Percentiles rank a stretch among this genome's conserved stretches.
Evolutionary conservation across 768 basidiomycete species (phyloP).

Genomic region (Termitomyces sp.): DNA sequence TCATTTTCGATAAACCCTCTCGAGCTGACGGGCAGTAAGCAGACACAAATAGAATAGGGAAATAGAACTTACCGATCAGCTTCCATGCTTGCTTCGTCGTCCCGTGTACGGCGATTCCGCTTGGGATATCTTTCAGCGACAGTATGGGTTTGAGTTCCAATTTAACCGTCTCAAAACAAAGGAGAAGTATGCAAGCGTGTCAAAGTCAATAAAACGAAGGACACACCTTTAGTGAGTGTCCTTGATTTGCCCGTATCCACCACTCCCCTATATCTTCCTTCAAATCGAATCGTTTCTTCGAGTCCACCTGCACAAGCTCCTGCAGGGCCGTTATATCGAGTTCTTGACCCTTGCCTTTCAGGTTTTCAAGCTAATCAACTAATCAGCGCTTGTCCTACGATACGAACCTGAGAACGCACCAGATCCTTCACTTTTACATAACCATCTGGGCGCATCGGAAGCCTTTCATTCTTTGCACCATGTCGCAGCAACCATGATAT

Average conservation of each 20-base stretch:
- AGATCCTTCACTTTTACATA: conserved; percentile 79
- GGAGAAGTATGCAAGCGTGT: not conserved
- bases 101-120: conserved; percentile 74
- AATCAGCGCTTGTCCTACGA: not conserved
- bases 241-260: conserved; percentile 91
- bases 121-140: conserved; percentile 57
- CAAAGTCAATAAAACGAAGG: not conserved
- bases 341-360: conserved; percentile 49
- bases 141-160: conserved; percentile 58
- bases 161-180: conserved; percentile 49
- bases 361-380: conserved; percentile 56
- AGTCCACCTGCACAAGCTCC: conserved; percentile 60
- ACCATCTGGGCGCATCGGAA: conserved; percentile 78
- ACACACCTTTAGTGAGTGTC: conserved; percentile 75
- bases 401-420: conserved; percentile 37
- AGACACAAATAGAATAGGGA: not conserved
- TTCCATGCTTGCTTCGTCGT: conserved; percentile 68
- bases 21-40: conserved; percentile 33
- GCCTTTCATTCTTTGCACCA: conserved; percentile 69
- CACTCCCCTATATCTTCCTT: conserved; percentile 53
- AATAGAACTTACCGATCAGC: conserved; percentile 46
- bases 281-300: conserved; percentile 62
- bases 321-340: conserved; percentile 51
- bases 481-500: conserved; percentile 91
- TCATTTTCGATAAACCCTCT: conserved; percentile 79